Percentiles rank a stretch among this genome's conserved stretches.
Evolutionary conservation across 257 asterid genomes (phyloP).

Genomic region (Plectranthus barbatus): DNA sequence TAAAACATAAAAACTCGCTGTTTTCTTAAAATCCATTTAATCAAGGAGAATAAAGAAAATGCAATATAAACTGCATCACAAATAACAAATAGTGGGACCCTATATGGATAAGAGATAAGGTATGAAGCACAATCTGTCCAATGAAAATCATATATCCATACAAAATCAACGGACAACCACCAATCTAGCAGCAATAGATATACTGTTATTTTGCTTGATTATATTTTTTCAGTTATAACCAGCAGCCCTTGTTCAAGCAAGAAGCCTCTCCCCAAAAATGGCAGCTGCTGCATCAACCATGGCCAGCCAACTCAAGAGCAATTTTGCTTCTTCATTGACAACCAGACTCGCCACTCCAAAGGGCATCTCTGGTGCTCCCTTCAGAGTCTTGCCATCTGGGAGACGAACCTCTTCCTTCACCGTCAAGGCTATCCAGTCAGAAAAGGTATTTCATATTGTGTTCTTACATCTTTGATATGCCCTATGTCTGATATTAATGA

Average conservation of each 20-base stretch:
- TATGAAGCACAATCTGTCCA: conserved; percentile 25
- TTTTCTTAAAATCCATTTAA: neutral
- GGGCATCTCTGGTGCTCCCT: conserved; percentile 78
- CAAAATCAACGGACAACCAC: conserved; percentile 38
- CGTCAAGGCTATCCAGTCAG: conserved; percentile 68
- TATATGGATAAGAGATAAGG: conserved; percentile 65
- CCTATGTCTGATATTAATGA: no score
- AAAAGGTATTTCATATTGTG: conserved; percentile 46
- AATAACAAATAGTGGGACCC: neutral
- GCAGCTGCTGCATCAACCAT: conserved; percentile 74
- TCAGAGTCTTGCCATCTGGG: conserved; percentile 47
- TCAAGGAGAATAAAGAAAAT: neutral
- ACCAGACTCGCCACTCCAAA: conserved; percentile 50
- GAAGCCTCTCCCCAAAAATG: conserved; percentile 23
- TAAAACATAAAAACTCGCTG: no score
- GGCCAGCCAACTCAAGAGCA: conserved; percentile 77
- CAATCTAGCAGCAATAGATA: conserved; percentile 40
- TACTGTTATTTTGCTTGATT: conserved; percentile 15
- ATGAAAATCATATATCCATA: conserved; percentile 22
- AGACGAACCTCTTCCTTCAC: conserved; percentile 59
- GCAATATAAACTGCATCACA: neutral
- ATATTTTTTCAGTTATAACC: conserved; percentile 5
- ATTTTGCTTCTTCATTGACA: conserved; percentile 44
- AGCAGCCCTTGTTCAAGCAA: neutral
- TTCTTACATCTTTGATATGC: no score